These are phyloP conservation scores for Grifola frondosa DNA, from an alignment of 1,284 basidiomycete genomes.

Conservation along the genomic window DNA sequence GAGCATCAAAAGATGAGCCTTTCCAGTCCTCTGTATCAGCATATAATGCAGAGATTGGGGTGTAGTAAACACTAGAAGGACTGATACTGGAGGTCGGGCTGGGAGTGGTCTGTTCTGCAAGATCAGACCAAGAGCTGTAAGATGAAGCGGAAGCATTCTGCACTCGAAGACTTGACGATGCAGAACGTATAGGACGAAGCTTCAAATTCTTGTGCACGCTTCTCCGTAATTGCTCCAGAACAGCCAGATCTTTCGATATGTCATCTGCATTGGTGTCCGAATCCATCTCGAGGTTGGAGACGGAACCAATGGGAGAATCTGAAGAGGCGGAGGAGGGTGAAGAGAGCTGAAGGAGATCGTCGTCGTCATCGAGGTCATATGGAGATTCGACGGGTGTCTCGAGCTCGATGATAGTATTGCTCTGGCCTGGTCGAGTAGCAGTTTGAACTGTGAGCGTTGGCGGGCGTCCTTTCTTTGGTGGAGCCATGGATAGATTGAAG, in stretches of 20 bases:
- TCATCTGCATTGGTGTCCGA: constrained; percentile 44
- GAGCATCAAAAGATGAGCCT: constrained; percentile 24
- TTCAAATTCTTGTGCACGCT: constrained; percentile 73
- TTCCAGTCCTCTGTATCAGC: constrained; percentile 26
- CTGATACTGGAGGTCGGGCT: constrained; percentile 50
- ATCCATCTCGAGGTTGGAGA: constrained; percentile 27
- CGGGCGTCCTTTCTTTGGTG: constrained; percentile 34
- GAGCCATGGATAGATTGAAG: constrained; percentile 17
- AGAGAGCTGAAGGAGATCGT: constrained; percentile 24
- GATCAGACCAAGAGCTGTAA: constrained; percentile 28
- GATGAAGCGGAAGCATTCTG: constrained; percentile 33
- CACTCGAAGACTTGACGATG: constrained; percentile 20
- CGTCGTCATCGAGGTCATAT: constrained; percentile 27
- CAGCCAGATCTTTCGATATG: constrained; percentile 61
- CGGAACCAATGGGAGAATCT: constrained; percentile 27
- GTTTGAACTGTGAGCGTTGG: constrained; percentile 38
- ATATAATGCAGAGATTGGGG: constrained; percentile 47
- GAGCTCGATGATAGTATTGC: constrained; percentile 36
- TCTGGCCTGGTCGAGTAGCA: constrained; percentile 23
- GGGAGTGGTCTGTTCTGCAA: constrained; percentile 36
- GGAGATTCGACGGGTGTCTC: constrained; percentile 34
- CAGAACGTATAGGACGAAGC: constrained; percentile 68
- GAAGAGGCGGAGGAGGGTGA: constrained; percentile 36
- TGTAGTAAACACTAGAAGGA: constrained; percentile 56
- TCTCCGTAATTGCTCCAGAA: constrained; percentile 63